Percentiles rank a stretch among this genome's conserved stretches.
These are phyloP conservation scores for Chaetoceros tenuissimus DNA, from an alignment of 108 stramenopile genomes.

Conservation along the genomic window DNA sequence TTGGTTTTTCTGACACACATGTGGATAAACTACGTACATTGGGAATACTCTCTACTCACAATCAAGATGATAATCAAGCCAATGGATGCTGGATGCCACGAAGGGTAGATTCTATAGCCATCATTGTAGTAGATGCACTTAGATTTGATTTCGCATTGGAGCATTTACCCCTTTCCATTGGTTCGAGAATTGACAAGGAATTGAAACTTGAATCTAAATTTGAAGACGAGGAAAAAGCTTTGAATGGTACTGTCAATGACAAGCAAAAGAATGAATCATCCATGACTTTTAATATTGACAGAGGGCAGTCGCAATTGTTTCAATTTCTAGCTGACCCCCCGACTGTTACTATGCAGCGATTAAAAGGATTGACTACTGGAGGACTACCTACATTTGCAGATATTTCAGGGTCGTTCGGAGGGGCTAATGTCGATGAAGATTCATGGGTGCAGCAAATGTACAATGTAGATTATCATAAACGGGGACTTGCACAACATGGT, in stretches of 20 bases:
- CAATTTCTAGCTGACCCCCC: conserved; percentile 97
- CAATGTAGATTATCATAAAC: conserved; percentile 5
- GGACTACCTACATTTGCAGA: conserved; percentile 94
- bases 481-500: not conserved
- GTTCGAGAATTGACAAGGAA: conserved; percentile 30
- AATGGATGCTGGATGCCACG: conserved; percentile 74
- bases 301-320: conserved; percentile 32
- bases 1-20: conserved; percentile 20
- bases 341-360: conserved; percentile 97
- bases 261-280: not conserved
- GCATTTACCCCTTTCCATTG: conserved; percentile 62
- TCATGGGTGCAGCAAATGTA: conserved; percentile 70
- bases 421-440: conserved; percentile 76
- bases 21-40: conserved; percentile 1
- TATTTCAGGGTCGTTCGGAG: conserved; percentile 70
- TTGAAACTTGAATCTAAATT: not conserved
- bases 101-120: conserved; percentile 62
- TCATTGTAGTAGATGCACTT: conserved; percentile 92
- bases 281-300: not conserved
- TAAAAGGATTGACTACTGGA: conserved; percentile 95
- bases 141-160: conserved; percentile 90
- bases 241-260: conserved; percentile 18
- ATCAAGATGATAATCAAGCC: not conserved
- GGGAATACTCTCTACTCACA: not conserved
- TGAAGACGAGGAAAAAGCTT: conserved; percentile 6